These are phyloP conservation scores for Termitomyces sp. DNA, from an alignment of 768 basidiomycete species.

Conservation along the genomic window DNA sequence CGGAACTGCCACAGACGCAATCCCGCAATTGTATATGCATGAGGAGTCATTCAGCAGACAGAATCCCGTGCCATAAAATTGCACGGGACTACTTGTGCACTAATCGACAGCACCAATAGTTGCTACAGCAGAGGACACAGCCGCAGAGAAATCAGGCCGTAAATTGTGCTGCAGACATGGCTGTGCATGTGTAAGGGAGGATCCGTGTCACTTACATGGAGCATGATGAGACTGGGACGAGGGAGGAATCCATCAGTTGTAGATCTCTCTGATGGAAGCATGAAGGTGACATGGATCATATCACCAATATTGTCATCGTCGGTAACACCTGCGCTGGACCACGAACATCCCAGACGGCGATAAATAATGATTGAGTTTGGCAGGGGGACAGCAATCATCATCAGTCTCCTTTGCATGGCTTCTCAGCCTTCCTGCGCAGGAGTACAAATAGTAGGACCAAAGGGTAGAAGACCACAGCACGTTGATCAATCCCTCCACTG, in stretches of 20 bases:
- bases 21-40: constrained; percentile 22
- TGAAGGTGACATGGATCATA: constrained; percentile 27
- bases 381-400: background rate
- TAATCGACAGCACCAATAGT: constrained; percentile 35
- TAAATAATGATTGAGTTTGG: background rate
- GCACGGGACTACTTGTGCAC: constrained; percentile 30
- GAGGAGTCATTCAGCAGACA: constrained; percentile 30
- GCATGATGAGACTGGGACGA: background rate
- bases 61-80: constrained; percentile 27
- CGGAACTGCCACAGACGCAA: constrained; percentile 32
- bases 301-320: constrained; percentile 39
- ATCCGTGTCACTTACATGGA: constrained; percentile 24
- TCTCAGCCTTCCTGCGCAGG: constrained; percentile 35
- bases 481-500: constrained; percentile 39
- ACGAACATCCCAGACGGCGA: constrained; percentile 21
- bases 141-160: constrained; percentile 31
- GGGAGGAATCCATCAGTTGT: constrained; percentile 32
- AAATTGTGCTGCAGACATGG: constrained; percentile 30
- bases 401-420: constrained; percentile 30
- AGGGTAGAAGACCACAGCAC: background rate
- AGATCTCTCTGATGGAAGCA: constrained; percentile 11
- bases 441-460: constrained; percentile 38
- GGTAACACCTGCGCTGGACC: constrained; percentile 33
- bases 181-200: constrained; percentile 2
- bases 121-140: constrained; percentile 38